These are phyloP conservation scores for Pythium rishiriense DNA, from an alignment of 352 stramenopile genomes.

Conservation along the genomic window DNA sequence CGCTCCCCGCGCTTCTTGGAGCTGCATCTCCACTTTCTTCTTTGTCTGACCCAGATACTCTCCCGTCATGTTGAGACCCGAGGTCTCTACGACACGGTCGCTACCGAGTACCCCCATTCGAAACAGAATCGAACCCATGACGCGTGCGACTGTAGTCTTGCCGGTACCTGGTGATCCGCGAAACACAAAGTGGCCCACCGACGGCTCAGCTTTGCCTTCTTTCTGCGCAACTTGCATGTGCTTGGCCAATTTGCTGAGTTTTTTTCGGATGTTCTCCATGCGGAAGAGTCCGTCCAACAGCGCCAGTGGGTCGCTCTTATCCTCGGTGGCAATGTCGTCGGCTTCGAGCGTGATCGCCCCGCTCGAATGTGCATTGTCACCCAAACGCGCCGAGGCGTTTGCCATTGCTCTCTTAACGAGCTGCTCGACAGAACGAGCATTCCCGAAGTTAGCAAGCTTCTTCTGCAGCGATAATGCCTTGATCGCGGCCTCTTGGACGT, in stretches of 20 bases:
- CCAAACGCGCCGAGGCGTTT: slow-evolving; percentile 33
- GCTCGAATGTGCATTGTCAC: slow-evolving; percentile 6
- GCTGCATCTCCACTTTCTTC: slow-evolving; percentile 78
- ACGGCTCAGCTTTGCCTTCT: slow-evolving; percentile 49
- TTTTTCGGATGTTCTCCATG: slow-evolving; percentile 53
- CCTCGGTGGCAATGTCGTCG: not conserved
- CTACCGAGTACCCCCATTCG: slow-evolving; percentile 92
- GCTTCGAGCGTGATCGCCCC: slow-evolving; percentile 34
- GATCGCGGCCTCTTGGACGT: slow-evolving; percentile 53
- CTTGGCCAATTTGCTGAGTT: slow-evolving; percentile 48
- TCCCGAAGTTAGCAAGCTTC: slow-evolving; percentile 85
- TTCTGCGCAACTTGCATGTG: slow-evolving; percentile 58
- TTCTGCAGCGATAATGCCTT: slow-evolving; percentile 60
- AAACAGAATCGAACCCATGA: slow-evolving; percentile 92
- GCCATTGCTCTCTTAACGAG: slow-evolving; percentile 74
- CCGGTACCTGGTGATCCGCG: slow-evolving; percentile 84
- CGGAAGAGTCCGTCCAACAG: slow-evolving; percentile 54
- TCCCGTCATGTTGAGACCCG: slow-evolving; percentile 83
- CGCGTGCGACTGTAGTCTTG: slow-evolving; percentile 89
- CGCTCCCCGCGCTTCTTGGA: slow-evolving; percentile 86
- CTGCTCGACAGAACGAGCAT: slow-evolving; percentile 83
- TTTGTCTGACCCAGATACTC: slow-evolving; percentile 89
- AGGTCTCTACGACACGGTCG: slow-evolving; percentile 90
- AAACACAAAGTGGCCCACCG: slow-evolving; percentile 85
- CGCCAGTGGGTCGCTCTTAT: slow-evolving; percentile 34